Evolutionary conservation across 1,284 basidiomycete species (phyloP).

Genomic region (Cutaneotrichosporon sp.): DNA sequence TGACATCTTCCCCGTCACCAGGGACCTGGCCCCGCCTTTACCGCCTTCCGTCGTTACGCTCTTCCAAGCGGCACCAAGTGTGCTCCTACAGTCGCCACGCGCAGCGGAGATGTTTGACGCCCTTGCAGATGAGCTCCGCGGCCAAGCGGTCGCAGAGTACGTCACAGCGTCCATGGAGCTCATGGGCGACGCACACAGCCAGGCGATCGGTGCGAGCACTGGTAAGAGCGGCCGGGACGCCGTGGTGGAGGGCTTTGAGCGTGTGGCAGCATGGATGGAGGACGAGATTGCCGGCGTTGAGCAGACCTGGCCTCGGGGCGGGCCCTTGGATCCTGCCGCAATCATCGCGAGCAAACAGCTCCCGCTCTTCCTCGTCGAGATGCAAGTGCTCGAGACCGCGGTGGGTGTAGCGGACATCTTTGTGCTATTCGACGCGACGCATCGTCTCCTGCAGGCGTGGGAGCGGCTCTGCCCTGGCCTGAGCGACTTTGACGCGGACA

Average conservation of each 20-base stretch:
- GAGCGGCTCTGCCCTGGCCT: slow-evolving; percentile 43
- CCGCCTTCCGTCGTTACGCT: slow-evolving; percentile 40
- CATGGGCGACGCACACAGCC: slow-evolving; percentile 32
- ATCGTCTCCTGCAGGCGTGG: slow-evolving; percentile 42
- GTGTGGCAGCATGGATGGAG: slow-evolving; percentile 49
- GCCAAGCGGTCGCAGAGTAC: slow-evolving; percentile 47
- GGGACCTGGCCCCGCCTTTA: slow-evolving; percentile 31
- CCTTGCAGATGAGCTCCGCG: slow-evolving; percentile 43
- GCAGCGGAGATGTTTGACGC: slow-evolving; percentile 26
- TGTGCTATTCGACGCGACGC: slow-evolving; percentile 46
- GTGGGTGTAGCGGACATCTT: slow-evolving; percentile 46
- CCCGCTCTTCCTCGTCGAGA: slow-evolving; percentile 50
- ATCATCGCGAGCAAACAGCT: slow-evolving; percentile 50
- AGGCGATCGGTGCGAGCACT: slow-evolving; percentile 19
- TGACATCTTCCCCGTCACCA: slow-evolving; percentile 41
- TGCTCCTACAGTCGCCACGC: slow-evolving; percentile 28
- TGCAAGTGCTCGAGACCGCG: slow-evolving; percentile 47
- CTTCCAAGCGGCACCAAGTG: slow-evolving; percentile 28
- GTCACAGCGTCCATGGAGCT: slow-evolving; percentile 36
- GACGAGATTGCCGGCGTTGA: slow-evolving; percentile 39
- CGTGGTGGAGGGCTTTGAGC: slow-evolving; percentile 44
- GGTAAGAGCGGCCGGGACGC: slow-evolving; percentile 32
- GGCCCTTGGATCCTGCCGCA: slow-evolving; percentile 41
- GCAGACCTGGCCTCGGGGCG: slow-evolving; percentile 39
- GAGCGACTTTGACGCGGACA: slow-evolving; percentile 48